phyloP scores from a whole-genome alignment of 768 basidiomycete species.

The Ephemerocybe angulata region DNA sequence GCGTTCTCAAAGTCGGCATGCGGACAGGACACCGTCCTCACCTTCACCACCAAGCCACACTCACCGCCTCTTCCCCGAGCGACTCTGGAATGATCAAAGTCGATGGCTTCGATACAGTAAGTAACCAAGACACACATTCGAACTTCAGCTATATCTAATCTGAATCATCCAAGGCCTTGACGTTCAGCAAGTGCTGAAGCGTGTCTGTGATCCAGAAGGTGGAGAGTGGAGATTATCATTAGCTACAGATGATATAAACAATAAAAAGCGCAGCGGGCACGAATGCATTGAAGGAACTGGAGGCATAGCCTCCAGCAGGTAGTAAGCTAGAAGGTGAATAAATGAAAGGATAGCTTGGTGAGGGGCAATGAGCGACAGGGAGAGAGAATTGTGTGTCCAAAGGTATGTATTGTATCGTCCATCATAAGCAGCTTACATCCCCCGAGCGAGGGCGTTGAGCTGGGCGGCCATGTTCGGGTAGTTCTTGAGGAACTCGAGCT shows the following conservation, averaged over 20 bases:
- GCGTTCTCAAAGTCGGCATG: too few species aligned
- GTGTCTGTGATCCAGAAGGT: neutral
- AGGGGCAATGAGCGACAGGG: neutral
- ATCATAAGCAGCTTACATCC: neutral
- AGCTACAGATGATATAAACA: neutral
- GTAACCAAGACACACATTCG: too few species aligned
- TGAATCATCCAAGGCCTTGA: neutral
- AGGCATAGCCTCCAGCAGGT: neutral
- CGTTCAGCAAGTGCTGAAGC: neutral
- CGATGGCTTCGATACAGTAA: too few species aligned
- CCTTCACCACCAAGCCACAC: too few species aligned
- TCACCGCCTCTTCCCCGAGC: too few species aligned
- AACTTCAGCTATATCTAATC: neutral
- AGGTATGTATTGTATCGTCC: neutral
- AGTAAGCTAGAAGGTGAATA: neutral
- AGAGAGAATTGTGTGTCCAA: neutral
- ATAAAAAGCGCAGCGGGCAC: too few species aligned
- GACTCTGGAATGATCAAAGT: too few species aligned
- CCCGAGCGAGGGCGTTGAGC: slow-evolving; percentile 41
- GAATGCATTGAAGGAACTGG: neutral
- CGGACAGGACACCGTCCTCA: too few species aligned
- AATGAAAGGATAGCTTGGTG: too few species aligned
- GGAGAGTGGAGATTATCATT: neutral
- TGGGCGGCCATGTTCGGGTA: slow-evolving; percentile 85
- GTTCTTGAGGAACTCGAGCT: slow-evolving; percentile 75